Conservation (phyloP, 177 flowering plant species). For the Vitis hybrid region DNA sequence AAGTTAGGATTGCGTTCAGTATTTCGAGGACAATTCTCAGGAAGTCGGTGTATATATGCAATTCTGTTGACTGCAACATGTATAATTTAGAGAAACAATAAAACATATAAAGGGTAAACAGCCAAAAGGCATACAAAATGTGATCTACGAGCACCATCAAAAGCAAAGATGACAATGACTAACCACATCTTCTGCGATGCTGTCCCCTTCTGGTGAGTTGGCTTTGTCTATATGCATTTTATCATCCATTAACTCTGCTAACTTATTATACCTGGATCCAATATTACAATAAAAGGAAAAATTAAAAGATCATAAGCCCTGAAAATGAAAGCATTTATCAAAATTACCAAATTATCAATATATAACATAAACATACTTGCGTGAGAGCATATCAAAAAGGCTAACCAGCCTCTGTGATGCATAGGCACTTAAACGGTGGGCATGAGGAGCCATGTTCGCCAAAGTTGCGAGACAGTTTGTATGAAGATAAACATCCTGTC, state of each 20-base stretch:
- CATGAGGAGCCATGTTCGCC: conserved; percentile 99
- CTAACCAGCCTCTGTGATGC: conserved; percentile 93
- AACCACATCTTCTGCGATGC: conserved; percentile 67
- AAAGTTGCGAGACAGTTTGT: conserved; percentile 95
- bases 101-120: neutral
- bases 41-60: conserved; percentile 90
- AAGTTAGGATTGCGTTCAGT: conserved; percentile 83
- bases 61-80: conserved; percentile 76
- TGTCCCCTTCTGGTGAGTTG: conserved; percentile 42
- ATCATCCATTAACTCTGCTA: conserved; percentile 59
- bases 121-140: neutral
- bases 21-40: conserved; percentile 92
- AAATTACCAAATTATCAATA: neutral
- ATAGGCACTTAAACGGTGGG: conserved; percentile 86
- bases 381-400: conserved; percentile 83
- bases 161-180: conserved; percentile 14
- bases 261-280: conserved; percentile 63
- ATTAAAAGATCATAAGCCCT: neutral
- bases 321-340: neutral
- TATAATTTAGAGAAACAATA: conserved; percentile 16
- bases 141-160: neutral
- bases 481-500: conserved; percentile 90
- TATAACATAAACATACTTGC: conserved; percentile 60
- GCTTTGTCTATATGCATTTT: conserved; percentile 35
- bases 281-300: conserved; percentile 4